Evolutionary conservation across 257 asterid genomes (phyloP), one percentile per base, ranked within the genome.

Genomic region (Agastache rugosa): DNA sequence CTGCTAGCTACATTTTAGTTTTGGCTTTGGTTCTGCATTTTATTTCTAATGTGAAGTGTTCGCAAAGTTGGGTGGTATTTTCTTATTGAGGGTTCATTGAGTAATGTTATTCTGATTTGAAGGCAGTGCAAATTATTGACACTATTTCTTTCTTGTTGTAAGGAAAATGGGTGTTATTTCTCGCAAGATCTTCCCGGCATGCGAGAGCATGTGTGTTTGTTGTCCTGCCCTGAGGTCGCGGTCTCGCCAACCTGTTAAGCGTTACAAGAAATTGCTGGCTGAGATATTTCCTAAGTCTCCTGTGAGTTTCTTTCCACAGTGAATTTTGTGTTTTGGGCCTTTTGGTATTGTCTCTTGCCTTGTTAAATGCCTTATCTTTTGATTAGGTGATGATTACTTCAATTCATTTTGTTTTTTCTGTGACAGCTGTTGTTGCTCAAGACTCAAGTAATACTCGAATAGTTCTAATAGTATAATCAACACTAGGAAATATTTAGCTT

Each of bases 221-320:
- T 95, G 99, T 79, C 99, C 99, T 74, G 97, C 99, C 65, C 81
- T 95, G 83, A 89, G 99, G 87, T 89, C 99, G 9, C 86, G 97
- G 67, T 95, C 99, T 42, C 91, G 98, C 59, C 98, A 92, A 25
- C 99, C 98, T 8, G 97, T 95, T 20, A 95, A 90, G 84, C 96
- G 99, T 2, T 95, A 92, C 89, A 95, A 91, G 93, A 89, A 92
- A 72, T 83, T 92, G 88, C 96, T 95, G 35, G 86, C 99, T 58
- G 99, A 92, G 56, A 87, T 90, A 76, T 95, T 95, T 79, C 99
- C 99, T 17, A 95, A 90, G 78, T 81, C 96, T 50, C 89, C 91
- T 20, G 99, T 95, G 83, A 92, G 99, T 83, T 45, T 47, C 59
- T 37, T 48, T 14, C 14, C 16, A 20, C n/a, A 29, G 7, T 9